These are phyloP conservation scores for Wickerhamiella allomyrinae DNA, from an alignment of 805 yeast species.

Conservation along the genomic window DNA sequence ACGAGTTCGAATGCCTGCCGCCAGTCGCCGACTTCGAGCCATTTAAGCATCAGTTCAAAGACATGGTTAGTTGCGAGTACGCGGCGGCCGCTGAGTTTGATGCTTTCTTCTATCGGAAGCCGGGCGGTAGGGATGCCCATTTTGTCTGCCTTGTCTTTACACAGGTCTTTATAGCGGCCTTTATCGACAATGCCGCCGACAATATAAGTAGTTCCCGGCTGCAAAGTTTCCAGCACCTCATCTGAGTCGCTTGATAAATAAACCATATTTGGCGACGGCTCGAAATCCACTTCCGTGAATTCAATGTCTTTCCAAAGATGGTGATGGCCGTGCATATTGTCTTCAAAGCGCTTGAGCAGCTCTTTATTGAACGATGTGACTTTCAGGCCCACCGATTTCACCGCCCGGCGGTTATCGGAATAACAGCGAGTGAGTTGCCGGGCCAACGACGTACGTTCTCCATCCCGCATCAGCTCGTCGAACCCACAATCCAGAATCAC, in stretches of 20 bases:
- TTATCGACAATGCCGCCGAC: constrained; percentile 96
- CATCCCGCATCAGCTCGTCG: constrained; percentile 76
- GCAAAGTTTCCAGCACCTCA: constrained; percentile 46
- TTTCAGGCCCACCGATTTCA: constrained; percentile 40
- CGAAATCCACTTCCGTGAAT: constrained; percentile 32
- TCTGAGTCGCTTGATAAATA: constrained; percentile 84
- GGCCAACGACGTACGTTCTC: constrained; percentile 53
- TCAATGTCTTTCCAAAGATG: constrained; percentile 52
- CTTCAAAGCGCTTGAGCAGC: constrained; percentile 55
- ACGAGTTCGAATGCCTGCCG: constrained; percentile 72
- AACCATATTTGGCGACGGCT: constrained; percentile 21
- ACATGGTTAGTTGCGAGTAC: constrained; percentile 93
- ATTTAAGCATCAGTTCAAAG: constrained; percentile 69
- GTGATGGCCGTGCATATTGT: constrained; percentile 40
- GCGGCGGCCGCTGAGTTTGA: constrained; percentile 68
- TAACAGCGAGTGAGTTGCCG: constrained; percentile 74
- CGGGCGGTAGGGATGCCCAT: constrained; percentile 60
- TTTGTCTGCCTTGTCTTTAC: constrained; percentile 65
- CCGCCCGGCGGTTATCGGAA: constrained; percentile 55
- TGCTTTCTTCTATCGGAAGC: constrained; percentile 76
- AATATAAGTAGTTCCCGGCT: constrained; percentile 61
- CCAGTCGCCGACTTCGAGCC: constrained; percentile 76
- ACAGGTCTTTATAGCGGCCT: constrained; percentile 69
- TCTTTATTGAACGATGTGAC: constrained; percentile 54
- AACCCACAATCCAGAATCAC: constrained; percentile 80